Evolutionary conservation across 225 moss, liverwort and hornwort genomes (phyloP).

Genomic region (Ulota crispa): DNA sequence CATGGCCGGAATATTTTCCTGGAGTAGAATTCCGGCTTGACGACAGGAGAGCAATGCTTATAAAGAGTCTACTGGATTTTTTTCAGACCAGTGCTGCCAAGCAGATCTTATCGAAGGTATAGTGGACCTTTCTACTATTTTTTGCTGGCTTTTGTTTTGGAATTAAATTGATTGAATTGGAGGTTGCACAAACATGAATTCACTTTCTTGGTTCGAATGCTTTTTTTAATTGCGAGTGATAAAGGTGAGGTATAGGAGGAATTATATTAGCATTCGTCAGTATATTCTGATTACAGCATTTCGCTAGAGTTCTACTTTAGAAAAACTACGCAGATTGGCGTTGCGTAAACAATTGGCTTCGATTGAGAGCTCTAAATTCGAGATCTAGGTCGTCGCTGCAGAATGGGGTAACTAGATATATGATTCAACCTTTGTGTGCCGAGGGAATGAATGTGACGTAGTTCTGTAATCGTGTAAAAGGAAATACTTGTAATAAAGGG

Average conservation of each 20-base stretch:
- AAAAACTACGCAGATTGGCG: constrained; percentile 8
- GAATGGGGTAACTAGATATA: constrained; percentile 13
- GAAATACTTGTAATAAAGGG: not conserved
- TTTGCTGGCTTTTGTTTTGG: not conserved
- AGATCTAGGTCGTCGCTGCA: constrained; percentile 17
- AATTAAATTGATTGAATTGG: not conserved
- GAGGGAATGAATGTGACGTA: not conserved
- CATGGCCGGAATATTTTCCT: constrained; percentile 92
- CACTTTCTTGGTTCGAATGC: not conserved
- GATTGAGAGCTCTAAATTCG: not conserved
- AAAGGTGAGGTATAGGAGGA: not conserved
- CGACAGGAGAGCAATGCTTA: constrained; percentile 61
- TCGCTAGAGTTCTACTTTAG: not conserved
- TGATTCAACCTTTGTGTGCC: not conserved
- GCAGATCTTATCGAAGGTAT: constrained; percentile 77
- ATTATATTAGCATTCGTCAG: not conserved
- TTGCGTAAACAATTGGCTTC: constrained; percentile 7
- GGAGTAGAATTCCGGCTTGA: constrained; percentile 58
- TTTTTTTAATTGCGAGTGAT: not conserved
- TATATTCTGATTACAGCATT: constrained; percentile 5
- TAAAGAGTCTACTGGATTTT: constrained; percentile 51
- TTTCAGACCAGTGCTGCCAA: constrained; percentile 50
- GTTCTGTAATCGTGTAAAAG: not conserved
- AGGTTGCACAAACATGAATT: not conserved
- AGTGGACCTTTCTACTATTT: not conserved